These are phyloP conservation scores for Kalmanozyma brasiliensis DNA, from an alignment of 1,284 basidiomycete species.

Conservation along the genomic window DNA sequence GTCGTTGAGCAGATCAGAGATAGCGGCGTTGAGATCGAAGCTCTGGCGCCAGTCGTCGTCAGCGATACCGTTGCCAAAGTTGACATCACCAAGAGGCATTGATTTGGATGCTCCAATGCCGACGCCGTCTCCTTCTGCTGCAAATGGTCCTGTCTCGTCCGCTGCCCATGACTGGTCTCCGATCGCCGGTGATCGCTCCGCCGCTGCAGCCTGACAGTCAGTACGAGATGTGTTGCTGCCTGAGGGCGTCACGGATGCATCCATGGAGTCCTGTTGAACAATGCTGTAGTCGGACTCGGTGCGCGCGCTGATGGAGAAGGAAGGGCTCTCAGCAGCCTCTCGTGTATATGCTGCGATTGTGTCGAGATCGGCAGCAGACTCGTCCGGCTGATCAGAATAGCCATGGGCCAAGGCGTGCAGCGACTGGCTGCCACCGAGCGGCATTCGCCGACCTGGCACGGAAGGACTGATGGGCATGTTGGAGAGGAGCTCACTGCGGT, in stretches of 20 bases:
- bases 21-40: constrained; percentile 62
- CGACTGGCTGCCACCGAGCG: constrained; percentile 35
- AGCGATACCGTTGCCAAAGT: constrained; percentile 25
- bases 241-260: constrained; percentile 17
- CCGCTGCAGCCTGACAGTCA: constrained; percentile 2
- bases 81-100: constrained; percentile 32
- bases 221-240: constrained; percentile 15
- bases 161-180: constrained; percentile 61
- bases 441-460: constrained; percentile 25
- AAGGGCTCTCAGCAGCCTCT: constrained; percentile 42
- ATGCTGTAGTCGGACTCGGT: constrained; percentile 53
- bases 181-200: constrained; percentile 45
- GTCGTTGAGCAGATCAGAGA: constrained; percentile 58
- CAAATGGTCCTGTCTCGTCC: constrained; percentile 61
- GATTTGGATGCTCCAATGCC: constrained; percentile 31
- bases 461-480: constrained; percentile 36
- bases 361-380: constrained; percentile 41
- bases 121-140: constrained; percentile 15
- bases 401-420: constrained; percentile 38
- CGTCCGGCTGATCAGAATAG: constrained; percentile 28
- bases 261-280: constrained; percentile 19
- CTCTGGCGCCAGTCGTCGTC: constrained; percentile 51
- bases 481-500: constrained; percentile 23
- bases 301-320: constrained; percentile 56
- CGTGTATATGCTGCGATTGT: constrained; percentile 28